A percentile compares a stretch with the other conserved stretches of the same genome.
Conservation (phyloP, 768 basidiomycete species). For the Russula sp. region DNA sequence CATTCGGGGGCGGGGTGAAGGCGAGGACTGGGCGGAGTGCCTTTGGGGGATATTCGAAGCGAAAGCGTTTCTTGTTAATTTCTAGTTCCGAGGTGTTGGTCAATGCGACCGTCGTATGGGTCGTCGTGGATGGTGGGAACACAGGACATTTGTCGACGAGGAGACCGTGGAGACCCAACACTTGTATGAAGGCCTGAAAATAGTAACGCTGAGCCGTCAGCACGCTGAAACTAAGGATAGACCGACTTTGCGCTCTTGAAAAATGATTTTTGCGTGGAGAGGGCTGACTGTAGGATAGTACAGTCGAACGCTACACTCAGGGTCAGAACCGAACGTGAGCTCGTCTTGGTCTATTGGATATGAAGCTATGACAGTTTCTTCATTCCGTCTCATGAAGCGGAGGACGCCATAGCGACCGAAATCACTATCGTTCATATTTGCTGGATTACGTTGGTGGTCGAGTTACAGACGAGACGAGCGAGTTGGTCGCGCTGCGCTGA, state of each 20-base stretch:
- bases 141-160: slow-evolving; percentile 59
- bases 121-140: slow-evolving; percentile 38
- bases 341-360: slow-evolving; percentile 68
- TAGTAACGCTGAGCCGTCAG: not conserved
- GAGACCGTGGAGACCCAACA: slow-evolving; percentile 53
- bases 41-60: slow-evolving; percentile 72
- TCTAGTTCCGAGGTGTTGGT: slow-evolving; percentile 61
- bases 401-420: slow-evolving; percentile 65
- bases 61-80: slow-evolving; percentile 62
- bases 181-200: slow-evolving; percentile 58
- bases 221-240: not conserved
- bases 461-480: not conserved
- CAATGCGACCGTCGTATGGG: slow-evolving; percentile 51
- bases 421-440: slow-evolving; percentile 36
- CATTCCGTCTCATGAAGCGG: slow-evolving; percentile 51
- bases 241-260: slow-evolving; percentile 56
- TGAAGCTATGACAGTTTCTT: slow-evolving; percentile 47
- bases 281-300: slow-evolving; percentile 61
- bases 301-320: slow-evolving; percentile 56
- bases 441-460: not conserved
- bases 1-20: slow-evolving; percentile 28
- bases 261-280: slow-evolving; percentile 62
- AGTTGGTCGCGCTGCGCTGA: not conserved
- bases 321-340: slow-evolving; percentile 64
- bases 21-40: slow-evolving; percentile 51